Evolutionary conservation across 495 filamentous ascomycete species (phyloP), one percentile per base, ranked within the genome.

Genomic region (Annulohypoxylon moriforme): DNA sequence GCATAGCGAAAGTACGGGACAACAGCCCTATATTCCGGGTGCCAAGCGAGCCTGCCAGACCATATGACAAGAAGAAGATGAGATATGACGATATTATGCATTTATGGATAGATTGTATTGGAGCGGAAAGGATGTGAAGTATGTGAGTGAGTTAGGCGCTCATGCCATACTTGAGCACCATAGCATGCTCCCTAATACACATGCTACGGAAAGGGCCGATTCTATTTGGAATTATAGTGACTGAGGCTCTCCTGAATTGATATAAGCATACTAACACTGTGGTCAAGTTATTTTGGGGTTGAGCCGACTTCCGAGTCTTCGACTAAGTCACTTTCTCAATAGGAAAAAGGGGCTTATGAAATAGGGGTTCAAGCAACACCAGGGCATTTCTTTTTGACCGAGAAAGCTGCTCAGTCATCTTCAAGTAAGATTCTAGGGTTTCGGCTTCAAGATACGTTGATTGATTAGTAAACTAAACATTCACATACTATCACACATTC

Each of bases 171-270:
- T 33, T 64, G 36, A 55, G 38, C 18, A 29, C 13, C 25, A 27
- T 49, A 13, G 40, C 20, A 44, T 7, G 40, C 5, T 16, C 40
- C 14, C 31, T 59, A 9, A 38, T 55, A 40, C 31, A 38, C 53
- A 55, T 49, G 14, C 6, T 25, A 1, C 6, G 42, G 46, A 46
- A 65, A 68, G 71, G 65, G 56, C 71, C 71, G 71, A 73, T 61
- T 73, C 3, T 5, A 73, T 69, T 73, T 73, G 71, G 65, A 73
- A 73, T 65, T 53, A 0, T n/a, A 16, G 27, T 36, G 7, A 2
- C 22, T 25, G 20, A 7, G 4, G 20, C 18, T 40, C 44, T 16
- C 22, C 24, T 24, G 40, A n/a, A 38, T 25, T 44, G 7, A 29
- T 52, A 38, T 58, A 9, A 16, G 18, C 42, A 27, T 47, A 44